Evolutionary conservation across 768 basidiomycete species (phyloP).

Genomic region (Lactarius akahatsu): DNA sequence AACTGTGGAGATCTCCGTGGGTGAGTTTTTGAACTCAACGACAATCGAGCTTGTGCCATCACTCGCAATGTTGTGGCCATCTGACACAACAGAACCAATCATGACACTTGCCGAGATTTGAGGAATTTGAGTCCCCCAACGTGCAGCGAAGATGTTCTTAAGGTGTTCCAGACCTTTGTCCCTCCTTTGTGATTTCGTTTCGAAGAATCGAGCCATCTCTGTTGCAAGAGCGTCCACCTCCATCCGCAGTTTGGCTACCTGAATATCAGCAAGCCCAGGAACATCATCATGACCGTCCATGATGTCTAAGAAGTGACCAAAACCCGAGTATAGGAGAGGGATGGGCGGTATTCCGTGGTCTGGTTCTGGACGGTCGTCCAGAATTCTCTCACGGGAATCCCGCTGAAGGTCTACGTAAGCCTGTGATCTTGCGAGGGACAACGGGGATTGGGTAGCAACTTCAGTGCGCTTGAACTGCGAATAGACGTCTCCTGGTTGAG

Average conservation of each 20-base stretch:
- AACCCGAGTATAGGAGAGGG: not conserved
- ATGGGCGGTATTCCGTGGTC: not conserved
- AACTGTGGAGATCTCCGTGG: not conserved
- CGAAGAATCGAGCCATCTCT: not conserved
- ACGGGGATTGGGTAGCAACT: not conserved
- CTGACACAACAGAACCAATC: not conserved
- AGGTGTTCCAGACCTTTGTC: not conserved
- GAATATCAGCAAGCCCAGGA: not conserved
- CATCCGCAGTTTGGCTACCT: not conserved
- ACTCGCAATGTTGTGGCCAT: not conserved
- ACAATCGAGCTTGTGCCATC: not conserved
- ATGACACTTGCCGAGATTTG: not conserved
- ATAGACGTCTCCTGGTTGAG: not conserved
- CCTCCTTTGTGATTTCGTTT: not conserved
- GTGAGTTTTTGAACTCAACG: not conserved
- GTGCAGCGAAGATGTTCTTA: not conserved
- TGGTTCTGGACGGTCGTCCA: not conserved
- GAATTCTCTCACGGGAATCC: not conserved
- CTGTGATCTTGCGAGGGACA: not conserved
- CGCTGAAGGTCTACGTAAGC: not conserved
- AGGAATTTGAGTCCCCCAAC: rapidly evolving
- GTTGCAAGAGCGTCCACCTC: not conserved
- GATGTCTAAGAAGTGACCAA: not conserved
- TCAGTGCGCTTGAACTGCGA: not conserved
- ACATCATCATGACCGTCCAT: not conserved